These are phyloP conservation scores for Auriscalpium orientale DNA, from an alignment of 768 basidiomycete genomes.

Conservation along the genomic window DNA sequence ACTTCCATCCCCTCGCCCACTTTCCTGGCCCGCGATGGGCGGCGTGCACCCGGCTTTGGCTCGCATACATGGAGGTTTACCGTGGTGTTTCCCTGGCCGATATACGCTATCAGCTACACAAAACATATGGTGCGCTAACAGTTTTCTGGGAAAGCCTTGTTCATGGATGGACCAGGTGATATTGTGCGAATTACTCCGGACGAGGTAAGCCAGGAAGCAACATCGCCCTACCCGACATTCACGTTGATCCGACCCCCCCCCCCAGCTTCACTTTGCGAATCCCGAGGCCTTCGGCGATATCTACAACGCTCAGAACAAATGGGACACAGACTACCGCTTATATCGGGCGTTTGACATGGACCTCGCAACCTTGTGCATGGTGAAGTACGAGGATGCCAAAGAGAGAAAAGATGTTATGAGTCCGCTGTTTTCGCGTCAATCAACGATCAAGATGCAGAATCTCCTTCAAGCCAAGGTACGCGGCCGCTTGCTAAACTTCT, in stretches of 20 bases:
- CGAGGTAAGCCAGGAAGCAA: background rate
- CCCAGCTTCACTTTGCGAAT: slow-evolving; percentile 3
- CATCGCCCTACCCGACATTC: background rate
- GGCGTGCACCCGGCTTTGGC: background rate
- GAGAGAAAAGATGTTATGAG: background rate
- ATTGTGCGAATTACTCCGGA: slow-evolving; percentile 1
- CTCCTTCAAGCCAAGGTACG: background rate
- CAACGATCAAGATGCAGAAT: background rate
- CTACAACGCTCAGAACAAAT: slow-evolving; percentile 2
- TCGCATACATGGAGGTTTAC: slow-evolving; percentile 4
- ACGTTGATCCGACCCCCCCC: no score
- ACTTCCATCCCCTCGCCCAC: background rate
- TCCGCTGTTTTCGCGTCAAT: background rate
- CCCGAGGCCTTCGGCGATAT: background rate
- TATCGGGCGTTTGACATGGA: slow-evolving; percentile 1
- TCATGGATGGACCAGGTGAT: background rate
- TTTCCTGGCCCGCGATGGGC: slow-evolving; percentile 1
- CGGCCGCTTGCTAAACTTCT: background rate
- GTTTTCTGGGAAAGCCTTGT: background rate
- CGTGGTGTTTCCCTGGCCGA: background rate
- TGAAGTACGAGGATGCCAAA: slow-evolving; percentile 1
- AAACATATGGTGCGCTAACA: background rate
- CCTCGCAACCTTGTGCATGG: background rate
- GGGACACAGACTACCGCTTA: background rate
- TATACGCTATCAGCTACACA: slow-evolving; percentile 1